These are phyloP conservation scores for Cavenderia fasciculata DNA, from an alignment of 78 protist genomes.

Conservation along the genomic window DNA sequence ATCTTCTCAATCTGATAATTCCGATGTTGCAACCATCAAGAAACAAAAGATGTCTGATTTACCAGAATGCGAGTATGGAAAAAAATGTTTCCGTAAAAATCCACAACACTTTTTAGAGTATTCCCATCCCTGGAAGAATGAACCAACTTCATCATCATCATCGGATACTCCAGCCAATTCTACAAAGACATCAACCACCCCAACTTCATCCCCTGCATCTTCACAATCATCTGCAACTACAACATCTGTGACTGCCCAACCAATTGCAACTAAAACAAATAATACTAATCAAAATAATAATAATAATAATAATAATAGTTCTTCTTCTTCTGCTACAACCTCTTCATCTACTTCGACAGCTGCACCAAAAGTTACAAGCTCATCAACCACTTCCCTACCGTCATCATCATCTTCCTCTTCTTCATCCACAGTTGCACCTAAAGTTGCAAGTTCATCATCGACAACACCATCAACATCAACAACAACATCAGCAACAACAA, in stretches of 20 bases:
- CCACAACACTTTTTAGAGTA: background rate
- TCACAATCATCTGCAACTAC: background rate
- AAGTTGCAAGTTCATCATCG: background rate
- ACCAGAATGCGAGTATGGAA: slow-evolving; percentile 18
- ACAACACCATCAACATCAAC: background rate
- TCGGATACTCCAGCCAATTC: background rate
- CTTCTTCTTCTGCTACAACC: background rate
- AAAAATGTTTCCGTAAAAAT: background rate
- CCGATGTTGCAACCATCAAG: too few species aligned
- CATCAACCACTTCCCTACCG: background rate
- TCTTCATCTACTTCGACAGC: background rate
- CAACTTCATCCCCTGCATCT: background rate
- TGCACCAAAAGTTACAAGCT: background rate
- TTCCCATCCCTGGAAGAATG: slow-evolving; percentile 5
- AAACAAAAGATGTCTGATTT: background rate
- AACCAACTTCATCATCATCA: background rate
- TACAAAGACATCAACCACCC: background rate
- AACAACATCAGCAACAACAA: background rate
- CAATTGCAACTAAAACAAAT: too few species aligned
- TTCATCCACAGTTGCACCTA: background rate
- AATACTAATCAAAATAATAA: too few species aligned
- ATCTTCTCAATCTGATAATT: too few species aligned
- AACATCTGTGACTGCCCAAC: background rate
- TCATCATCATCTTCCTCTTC: too few species aligned
- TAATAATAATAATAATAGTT: background rate